Evolutionary conservation across 108 stramenopile species (phyloP), one percentile per base, ranked within the genome.

Genomic region (Cylindrotheca fusiformis): DNA sequence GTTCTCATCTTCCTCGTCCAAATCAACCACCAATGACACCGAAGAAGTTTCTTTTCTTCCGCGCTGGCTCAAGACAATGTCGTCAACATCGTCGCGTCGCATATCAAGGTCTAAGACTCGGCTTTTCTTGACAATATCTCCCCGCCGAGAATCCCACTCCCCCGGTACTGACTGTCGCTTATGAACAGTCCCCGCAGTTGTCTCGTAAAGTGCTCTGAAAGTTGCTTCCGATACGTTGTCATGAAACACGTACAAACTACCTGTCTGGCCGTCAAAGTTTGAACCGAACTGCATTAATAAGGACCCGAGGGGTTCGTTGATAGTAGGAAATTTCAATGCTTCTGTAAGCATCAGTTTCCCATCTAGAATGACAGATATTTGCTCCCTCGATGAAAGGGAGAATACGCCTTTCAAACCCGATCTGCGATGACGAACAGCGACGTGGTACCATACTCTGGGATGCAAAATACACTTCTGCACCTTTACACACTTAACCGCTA

Each of bases 371-470:
- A 91, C 79, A 8, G 83, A 74, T 26, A 91, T 31, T 63, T 91
- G 86, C 36, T 91, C 79, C 56, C 83, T 69, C 27, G 79, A 68
- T 0, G 67, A 57, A 10, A 86, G 54, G 8, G 85, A 82, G 67
- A 86, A 86, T 0, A 85, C 76, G 31, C 79, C 83, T 55, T 75
- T 76, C 41, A 84, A 49, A 24, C 80, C 36, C n/a, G 86, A 80
- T 33, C 80, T 62, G 2, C 82, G 86, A 58, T 88, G 74, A 14
- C 90, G 81, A 19, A 88, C 69, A 5, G 85, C 84, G 4, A 91
- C 60, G 60, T 91, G 90, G 61, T 88, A 91, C 90, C 90, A 91
- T 8, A 86, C 81, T 23, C 77, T 56, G 5, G 87, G 85, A 25
- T 84, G 74, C 14, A 91, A 53, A 18, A 86, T 81, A 45, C 83